Evolutionary conservation across 73 alveolate genomes (phyloP).

Genomic region (Loxodes magnus): DNA sequence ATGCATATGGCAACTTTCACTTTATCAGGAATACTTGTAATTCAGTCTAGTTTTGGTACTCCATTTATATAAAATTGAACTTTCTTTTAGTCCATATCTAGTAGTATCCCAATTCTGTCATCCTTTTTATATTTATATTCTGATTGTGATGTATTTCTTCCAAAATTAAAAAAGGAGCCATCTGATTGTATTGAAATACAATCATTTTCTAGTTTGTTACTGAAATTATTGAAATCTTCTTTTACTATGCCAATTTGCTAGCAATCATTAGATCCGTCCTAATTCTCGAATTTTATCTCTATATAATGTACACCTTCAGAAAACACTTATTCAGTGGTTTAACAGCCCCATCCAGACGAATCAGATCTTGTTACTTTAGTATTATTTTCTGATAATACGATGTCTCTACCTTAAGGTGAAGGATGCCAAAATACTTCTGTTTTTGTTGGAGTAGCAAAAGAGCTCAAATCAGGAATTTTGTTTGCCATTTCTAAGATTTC

Average conservation of each 20-base stretch:
- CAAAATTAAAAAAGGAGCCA: conserved; percentile 6
- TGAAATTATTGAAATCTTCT: neutral
- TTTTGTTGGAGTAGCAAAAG: no score
- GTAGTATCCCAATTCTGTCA: conserved; percentile 6
- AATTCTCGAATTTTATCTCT: conserved; percentile 5
- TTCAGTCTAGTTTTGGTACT: neutral
- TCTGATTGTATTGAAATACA: conserved; percentile 9
- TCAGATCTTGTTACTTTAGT: conserved; percentile 8
- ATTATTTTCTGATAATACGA: neutral
- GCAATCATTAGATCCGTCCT: conserved; percentile 5
- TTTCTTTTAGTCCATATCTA: conserved; percentile 1
- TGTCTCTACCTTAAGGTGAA: no score
- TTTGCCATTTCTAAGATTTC: conserved; percentile 6
- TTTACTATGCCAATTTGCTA: conserved; percentile 1
- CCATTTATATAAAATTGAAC: conserved; percentile 5
- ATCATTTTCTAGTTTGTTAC: conserved; percentile 6
- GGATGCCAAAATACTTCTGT: no score
- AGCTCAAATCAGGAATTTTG: no score
- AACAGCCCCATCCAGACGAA: conserved; percentile 14
- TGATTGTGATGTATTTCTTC: conserved; percentile 3
- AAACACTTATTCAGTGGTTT: conserved; percentile 1
- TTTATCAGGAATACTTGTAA: conserved; percentile 7
- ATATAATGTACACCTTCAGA: conserved; percentile 8
- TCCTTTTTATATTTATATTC: neutral
- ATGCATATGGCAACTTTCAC: conserved; percentile 11